Conservation (phyloP, 495 filamentous ascomycete species). For the Massariosphaeria phaeospora region DNA sequence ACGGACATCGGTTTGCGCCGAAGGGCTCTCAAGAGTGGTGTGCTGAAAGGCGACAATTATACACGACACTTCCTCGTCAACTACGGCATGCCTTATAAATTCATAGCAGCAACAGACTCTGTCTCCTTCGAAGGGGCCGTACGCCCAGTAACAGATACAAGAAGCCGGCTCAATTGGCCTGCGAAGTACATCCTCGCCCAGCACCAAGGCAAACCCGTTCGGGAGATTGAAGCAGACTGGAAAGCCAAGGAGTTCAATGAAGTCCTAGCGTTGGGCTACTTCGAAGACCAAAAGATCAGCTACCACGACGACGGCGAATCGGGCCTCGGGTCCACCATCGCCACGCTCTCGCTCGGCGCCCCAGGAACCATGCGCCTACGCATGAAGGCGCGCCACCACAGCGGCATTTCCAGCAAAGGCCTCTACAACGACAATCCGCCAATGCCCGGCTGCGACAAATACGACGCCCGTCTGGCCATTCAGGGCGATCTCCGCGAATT, state of each 20-base stretch:
- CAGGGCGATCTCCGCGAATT: slow-evolving; percentile 33
- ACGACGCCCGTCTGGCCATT: slow-evolving; percentile 37
- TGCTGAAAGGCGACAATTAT: slow-evolving; percentile 41
- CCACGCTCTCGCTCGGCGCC: slow-evolving; percentile 68
- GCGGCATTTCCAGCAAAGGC: slow-evolving; percentile 40
- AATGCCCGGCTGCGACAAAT: slow-evolving; percentile 42
- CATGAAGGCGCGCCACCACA: slow-evolving; percentile 56
- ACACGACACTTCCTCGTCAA: slow-evolving; percentile 69
- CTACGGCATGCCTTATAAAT: slow-evolving; percentile 84
- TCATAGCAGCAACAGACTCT: slow-evolving; percentile 62
- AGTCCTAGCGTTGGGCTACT: slow-evolving; percentile 68
- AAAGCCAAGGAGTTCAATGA: slow-evolving; percentile 60
- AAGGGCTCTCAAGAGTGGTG: background rate
- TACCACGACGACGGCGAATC: slow-evolving; percentile 83
- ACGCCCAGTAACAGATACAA: slow-evolving; percentile 49
- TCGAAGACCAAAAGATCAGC: slow-evolving; percentile 49
- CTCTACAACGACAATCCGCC: slow-evolving; percentile 31
- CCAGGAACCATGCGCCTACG: slow-evolving; percentile 64
- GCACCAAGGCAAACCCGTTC: background rate
- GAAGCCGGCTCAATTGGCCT: slow-evolving; percentile 65
- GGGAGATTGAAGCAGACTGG: background rate
- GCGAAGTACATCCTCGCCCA: slow-evolving; percentile 44
- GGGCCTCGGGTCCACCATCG: slow-evolving; percentile 68
- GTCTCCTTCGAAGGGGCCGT: slow-evolving; percentile 60
- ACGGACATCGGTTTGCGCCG: slow-evolving; percentile 46